Evolutionary conservation across 352 stramenopile species (phyloP).

Genomic region (Phytopythium litorale): DNA sequence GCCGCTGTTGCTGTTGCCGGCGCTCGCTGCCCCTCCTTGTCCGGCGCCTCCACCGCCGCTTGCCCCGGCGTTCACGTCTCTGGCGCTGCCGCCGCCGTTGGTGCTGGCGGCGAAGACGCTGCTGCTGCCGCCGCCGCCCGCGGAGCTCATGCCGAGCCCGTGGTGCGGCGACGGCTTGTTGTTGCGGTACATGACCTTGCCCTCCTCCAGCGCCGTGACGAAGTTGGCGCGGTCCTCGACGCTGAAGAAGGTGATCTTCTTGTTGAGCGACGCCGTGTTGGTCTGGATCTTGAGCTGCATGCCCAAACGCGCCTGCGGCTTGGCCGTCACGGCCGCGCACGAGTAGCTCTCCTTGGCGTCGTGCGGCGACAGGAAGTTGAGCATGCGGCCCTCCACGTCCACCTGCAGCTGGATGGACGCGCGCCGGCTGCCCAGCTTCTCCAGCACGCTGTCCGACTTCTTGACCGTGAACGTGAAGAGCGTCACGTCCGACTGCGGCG

Average conservation of each 20-base stretch:
- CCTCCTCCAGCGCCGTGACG: constrained; percentile 72
- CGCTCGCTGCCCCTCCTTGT: background rate
- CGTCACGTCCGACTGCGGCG: constrained; percentile 61
- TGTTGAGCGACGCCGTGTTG: constrained; percentile 62
- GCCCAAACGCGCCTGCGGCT: constrained; percentile 64
- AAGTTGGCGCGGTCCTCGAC: constrained; percentile 81
- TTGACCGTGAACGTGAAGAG: constrained; percentile 86
- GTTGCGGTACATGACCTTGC: constrained; percentile 75
- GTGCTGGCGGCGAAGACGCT: background rate
- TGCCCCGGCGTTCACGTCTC: background rate
- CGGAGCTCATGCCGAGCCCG: background rate
- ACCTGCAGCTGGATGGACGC: constrained; percentile 81
- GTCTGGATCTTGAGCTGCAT: constrained; percentile 89
- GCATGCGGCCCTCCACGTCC: constrained; percentile 77
- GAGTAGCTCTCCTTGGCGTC: constrained; percentile 78
- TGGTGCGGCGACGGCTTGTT: constrained; percentile 37
- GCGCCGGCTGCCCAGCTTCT: constrained; percentile 80
- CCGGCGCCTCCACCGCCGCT: background rate
- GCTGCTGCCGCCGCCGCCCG: constrained; percentile 5
- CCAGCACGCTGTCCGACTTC: constrained; percentile 80
- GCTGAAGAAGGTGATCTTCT: constrained; percentile 85
- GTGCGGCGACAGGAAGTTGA: constrained; percentile 78
- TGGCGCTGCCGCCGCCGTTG: background rate
- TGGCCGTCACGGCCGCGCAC: constrained; percentile 72
- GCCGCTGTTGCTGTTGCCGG: background rate